A percentile compares a stretch with the other conserved stretches of the same genome.
Evolutionary conservation across 495 filamentous ascomycete genomes (phyloP).

Genomic region (Podospora conica): DNA sequence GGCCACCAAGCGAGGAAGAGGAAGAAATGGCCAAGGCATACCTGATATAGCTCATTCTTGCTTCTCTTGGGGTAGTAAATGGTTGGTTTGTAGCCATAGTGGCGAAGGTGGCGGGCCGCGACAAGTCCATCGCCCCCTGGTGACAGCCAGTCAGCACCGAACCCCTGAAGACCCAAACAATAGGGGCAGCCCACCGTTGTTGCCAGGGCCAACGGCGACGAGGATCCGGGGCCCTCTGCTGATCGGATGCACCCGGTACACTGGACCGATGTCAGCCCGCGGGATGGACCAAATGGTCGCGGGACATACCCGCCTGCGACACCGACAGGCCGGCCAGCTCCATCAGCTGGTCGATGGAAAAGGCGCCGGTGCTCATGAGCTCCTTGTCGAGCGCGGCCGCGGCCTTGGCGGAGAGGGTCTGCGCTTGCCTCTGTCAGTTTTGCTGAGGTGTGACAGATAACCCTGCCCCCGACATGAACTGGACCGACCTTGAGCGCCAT

Average conservation of each 20-base stretch:
- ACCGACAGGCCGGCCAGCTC: slow-evolving; percentile 91
- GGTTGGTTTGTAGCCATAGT: slow-evolving; percentile 85
- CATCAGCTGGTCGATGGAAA: slow-evolving; percentile 96
- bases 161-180: slow-evolving; percentile 11
- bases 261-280: slow-evolving; percentile 34
- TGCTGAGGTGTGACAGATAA: too few species aligned
- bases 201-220: slow-evolving; percentile 88
- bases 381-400: slow-evolving; percentile 86
- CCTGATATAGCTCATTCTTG: slow-evolving; percentile 85
- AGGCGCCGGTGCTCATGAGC: slow-evolving; percentile 87
- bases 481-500: slow-evolving; percentile 48
- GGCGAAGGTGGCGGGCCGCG: slow-evolving; percentile 85
- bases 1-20: background rate
- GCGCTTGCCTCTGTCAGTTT: slow-evolving; percentile 1
- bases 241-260: slow-evolving; percentile 77
- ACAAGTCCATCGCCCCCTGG: slow-evolving; percentile 90
- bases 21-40: slow-evolving; percentile 27
- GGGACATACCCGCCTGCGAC: slow-evolving; percentile 70
- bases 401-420: slow-evolving; percentile 84
- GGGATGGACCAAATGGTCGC: background rate
- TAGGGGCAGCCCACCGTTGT: slow-evolving; percentile 60
- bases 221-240: slow-evolving; percentile 66
- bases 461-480: too few species aligned
- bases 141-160: slow-evolving; percentile 23
- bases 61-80: slow-evolving; percentile 90